Evolutionary conservation across 2,329 filamentous ascomycete species (phyloP), one percentile per base, ranked within the genome.

Genomic region (Setomelanomma holmii): DNA sequence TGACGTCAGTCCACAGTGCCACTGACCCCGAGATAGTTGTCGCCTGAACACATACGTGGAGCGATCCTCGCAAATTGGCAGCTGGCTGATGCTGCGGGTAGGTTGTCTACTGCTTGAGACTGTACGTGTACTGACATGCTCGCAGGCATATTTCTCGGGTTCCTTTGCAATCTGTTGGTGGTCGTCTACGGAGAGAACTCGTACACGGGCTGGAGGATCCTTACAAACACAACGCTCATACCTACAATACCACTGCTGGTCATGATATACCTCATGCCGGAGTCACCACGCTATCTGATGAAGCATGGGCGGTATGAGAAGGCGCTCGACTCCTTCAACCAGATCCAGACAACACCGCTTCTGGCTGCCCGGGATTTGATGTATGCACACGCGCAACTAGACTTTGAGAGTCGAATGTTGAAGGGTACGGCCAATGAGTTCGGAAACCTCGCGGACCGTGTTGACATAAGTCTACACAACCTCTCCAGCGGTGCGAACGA

Each of bases 1-100:
- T 17, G 34, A 7, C 12, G 16, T 30, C 24, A 30, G 24, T n/a
- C n/a, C n/a, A 30, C 24, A 12, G 7, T 12, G 12, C 12, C 34
- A 17, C 16, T 36, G n/a, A 36, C 34, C 4, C 7, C 7, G 34
- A 11, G 16, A 16, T 36, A 36, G 34, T 42, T 63, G 21, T 53
- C 56, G 4, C 62, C 60, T 1, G 60, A 65, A 39, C 62, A 65
- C 36, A 63, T 65, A 14, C 54, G 62, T 1, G 62, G 62, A 5
- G 58, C 53, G 17, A 57, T 65, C 3, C 40, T 65, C 10, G 60
- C 62, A 4, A 65, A 63, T 19, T 65, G 62, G 62, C 62, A 65
- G 36, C 51, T 65, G 5, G 60, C 60, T 8, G 62, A 63, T 52
- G 60, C 62, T 16, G 49, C 49, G 11, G 61, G 34, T 36, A 36